Percentiles rank a stretch among this genome's conserved stretches.
Conservation (phyloP, 208 protist species). For the Kentomonas sorsogonicus region DNA sequence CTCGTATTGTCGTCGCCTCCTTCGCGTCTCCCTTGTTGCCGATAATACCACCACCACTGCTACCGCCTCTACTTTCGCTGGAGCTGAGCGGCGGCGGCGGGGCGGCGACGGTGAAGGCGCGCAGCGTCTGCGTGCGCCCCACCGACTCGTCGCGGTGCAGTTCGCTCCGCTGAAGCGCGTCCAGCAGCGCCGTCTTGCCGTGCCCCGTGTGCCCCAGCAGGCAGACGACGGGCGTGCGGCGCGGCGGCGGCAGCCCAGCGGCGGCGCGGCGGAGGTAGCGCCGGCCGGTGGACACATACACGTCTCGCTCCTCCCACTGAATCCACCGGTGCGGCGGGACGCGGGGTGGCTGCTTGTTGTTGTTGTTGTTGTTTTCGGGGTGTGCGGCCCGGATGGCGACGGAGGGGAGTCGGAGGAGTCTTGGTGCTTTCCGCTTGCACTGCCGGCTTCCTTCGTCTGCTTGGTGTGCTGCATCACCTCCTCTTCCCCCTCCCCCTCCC, state of each 20-base stretch:
- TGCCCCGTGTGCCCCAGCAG: constrained; percentile 83
- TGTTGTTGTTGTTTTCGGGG: background rate
- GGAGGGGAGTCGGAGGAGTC: no score
- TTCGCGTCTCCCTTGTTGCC: no score
- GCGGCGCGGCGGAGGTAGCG: constrained; percentile 47
- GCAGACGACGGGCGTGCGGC: constrained; percentile 66
- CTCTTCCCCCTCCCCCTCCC: no score
- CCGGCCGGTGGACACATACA: constrained; percentile 69
- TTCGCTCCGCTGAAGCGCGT: constrained; percentile 53
- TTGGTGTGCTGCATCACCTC: no score
- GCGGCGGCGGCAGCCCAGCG: constrained; percentile 17
- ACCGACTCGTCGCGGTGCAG: constrained; percentile 54
- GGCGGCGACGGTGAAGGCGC: constrained; percentile 53
- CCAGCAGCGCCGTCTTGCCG: constrained; percentile 88
- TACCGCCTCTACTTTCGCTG: no score
- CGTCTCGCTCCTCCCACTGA: constrained; percentile 76
- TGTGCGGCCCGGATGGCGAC: no score
- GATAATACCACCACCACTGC: no score
- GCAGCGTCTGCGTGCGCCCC: constrained; percentile 73
- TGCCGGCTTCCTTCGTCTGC: no score
- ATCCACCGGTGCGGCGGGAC: constrained; percentile 67
- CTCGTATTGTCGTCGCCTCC: no score
- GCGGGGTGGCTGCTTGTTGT: no score
- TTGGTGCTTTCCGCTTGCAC: no score
- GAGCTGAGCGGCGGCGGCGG: no score